phyloP scores from a whole-genome alignment of 306 rosid species.

The Benincasa hispida region DNA sequence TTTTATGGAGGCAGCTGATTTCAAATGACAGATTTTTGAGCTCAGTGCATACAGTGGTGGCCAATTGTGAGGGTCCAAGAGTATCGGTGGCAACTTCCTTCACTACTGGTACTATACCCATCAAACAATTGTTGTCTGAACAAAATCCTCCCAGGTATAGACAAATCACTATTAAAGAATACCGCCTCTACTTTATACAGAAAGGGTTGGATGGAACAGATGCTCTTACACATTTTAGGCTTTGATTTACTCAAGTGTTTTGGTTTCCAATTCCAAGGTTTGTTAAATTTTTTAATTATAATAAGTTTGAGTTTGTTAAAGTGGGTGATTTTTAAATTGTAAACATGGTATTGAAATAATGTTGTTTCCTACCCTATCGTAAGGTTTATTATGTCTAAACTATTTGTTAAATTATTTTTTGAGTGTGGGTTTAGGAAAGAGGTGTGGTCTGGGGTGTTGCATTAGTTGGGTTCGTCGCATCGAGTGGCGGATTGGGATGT shows the following conservation, averaged over 20 bases:
- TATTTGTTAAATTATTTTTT: too few relatives aligned
- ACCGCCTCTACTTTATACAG: neutral
- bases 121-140: slow-evolving; percentile 37
- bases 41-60: slow-evolving; percentile 13
- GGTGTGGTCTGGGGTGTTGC: too few relatives aligned
- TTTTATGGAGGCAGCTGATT: slow-evolving; percentile 7
- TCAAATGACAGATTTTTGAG: slow-evolving; percentile 20
- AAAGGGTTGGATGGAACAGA: slow-evolving; percentile 27
- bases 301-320: too few relatives aligned
- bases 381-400: too few relatives aligned
- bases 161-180: slow-evolving; percentile 17
- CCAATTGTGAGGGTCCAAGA: slow-evolving; percentile 14
- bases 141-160: slow-evolving; percentile 29
- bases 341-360: too few relatives aligned
- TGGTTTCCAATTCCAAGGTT: too few relatives aligned
- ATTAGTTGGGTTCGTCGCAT: too few relatives aligned
- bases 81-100: slow-evolving; percentile 8
- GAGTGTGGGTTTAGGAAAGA: too few relatives aligned
- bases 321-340: too few relatives aligned
- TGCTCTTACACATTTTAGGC: slow-evolving; percentile 20
- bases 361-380: too few relatives aligned
- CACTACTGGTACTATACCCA: slow-evolving; percentile 11
- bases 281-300: too few relatives aligned
- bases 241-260: neutral
- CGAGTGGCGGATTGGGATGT: too few relatives aligned